Evolutionary conservation across 306 rosid species (phyloP), one percentile per base, ranked within the genome.

Genomic region (Crataegus laevigata): DNA sequence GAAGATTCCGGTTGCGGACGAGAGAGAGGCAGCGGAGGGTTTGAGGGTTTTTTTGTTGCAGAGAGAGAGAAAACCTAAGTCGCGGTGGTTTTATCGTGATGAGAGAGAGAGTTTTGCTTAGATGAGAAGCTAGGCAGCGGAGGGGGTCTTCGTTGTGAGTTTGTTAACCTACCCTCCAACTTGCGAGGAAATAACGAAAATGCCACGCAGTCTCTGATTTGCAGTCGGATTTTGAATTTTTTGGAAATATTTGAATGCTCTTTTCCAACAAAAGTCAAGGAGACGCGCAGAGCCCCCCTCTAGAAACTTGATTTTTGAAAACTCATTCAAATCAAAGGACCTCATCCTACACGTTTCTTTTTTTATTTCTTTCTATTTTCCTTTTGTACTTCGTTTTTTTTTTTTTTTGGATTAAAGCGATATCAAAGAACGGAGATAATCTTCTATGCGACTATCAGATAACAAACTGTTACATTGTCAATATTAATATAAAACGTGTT

Each of bases 41-140:
- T 64, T 55, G 80, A 75, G 84, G 62, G 54, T 65, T 72, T 60
- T 25, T 26, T 30, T 26, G 61, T 57, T 75, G 70, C 34, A 51
- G 87, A 78, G 77, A 73, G 78, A 76, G 68, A 75, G 62, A 57
- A n/a, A 59, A 8, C 67, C 52, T 22, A 72, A 74, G n/a, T 11
- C 36, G 0, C 72, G 52, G 25, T 13, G 74, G 66, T 55, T 71
- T 36, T 29, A 59, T 59, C n/a, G 21, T 8, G 71, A 78, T 30
- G 40, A n/a, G 28, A 29, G 58, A 45, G 55, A 43, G 63, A 43
- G 62, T 78, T 78, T 91, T 79, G 83, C 91, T 78, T 87, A 45
- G 78, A 83, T 62, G 84, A n/a, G 83, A 91, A 87, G 92, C 83
- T 74, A 78, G 76, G 80, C 36, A 88, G 92, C 81, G 80, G 80